Base-by-base conservation (phyloP, 2,329 filamentous ascomycete species). In the Pseudogymnoascus sp. region DNA sequence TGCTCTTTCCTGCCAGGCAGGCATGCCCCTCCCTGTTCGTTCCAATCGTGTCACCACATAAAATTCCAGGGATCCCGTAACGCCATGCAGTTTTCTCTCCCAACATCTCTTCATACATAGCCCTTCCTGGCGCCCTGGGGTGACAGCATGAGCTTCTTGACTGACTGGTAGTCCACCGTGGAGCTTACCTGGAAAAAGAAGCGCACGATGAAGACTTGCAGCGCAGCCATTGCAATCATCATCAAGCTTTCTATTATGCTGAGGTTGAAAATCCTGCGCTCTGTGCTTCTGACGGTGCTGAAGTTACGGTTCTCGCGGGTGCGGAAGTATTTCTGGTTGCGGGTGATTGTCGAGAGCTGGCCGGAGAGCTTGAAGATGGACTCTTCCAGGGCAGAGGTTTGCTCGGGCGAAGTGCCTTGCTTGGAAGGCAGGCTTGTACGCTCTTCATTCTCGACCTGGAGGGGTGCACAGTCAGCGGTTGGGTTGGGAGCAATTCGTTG, bases 291-390 rank as follows among this genome's bases (percentile, higher is more conserved):
- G 70, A 99, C 94, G 8, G 94, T 99, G 78, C 90, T 95, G 78
- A 99, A 97, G 78, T 99, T 99, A 65, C 94, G 85, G 82, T 99
- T 99, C 81, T 99, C 94, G 67, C 94, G 87, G 2, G 94, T 99
- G 65, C 95, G 89, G 86, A 99, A 99, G 81, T 99, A 99, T 75
- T 99, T 99, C 73, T 99, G 94, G 79, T 96, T 97, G 71, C 94
- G 85, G 41, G 90, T 92, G 72, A 99, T 94, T 65, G 92, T 97
- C 11, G 92, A 96, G 59, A 99, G 79, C 73, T 96, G 91, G 66
- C 90, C 87, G 10, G 92, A 96, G 64, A 99, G 83, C 79, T 96
- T 97, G 80, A 94, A 91, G 70, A 97, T 89, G 40, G 91, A 93
- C 78, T 99, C 93, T 75, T 97, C 93, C 58, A 99, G 82, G 6